Base-by-base conservation (phyloP, 73 alveolate genomes). In the Stentor coeruleus region DNA sequence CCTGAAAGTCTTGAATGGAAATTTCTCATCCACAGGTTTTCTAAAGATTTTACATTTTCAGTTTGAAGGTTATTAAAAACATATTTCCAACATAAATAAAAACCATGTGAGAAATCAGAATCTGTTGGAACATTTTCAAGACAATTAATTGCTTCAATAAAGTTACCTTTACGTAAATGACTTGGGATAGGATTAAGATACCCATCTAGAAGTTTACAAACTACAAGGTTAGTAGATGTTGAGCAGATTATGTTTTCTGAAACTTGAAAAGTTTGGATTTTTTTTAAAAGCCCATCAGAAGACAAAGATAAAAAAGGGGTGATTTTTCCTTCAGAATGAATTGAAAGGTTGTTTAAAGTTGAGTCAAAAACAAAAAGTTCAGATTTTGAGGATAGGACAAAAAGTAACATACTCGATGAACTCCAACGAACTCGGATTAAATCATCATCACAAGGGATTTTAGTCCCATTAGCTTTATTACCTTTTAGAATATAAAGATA, bases 401-500 rank as follows among this genome's bases (percentile, higher is more conserved):
- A 28, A 26, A 66, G 11, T 3, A 66, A 20, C n/a, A 31, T 14
- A 20, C 79, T 40, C 1, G 40, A 0, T 26, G 39, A 20, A 33
- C 37, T 20, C 41, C 79, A 66, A 2, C 79, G 79, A 14, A 66
- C 2, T 1, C 39, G 11, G 11, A 20, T 66, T 20, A 66, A 66
- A 66, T 20, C 0, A 14, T 20, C n/a, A 1, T 1, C n/a, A 26
- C 49, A 26, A 26, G n/a, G 40, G 2, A 66, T 2, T 66, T 66
- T 66, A 66, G 37, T 33, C 2, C 42, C 36, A 1, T 20, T 20
- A 1, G 39, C 14, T 33, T 66, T 66, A 33, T 66, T 66, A 11
- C 79, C 79, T 66, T 66, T 66, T 26, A 66, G 39, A 1, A 66
- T 26, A 33, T 66, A 66, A 1, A 66, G 33, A 66, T 28, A 66